These are phyloP conservation scores for Pseudozyma tsukubaensis DNA, from an alignment of 1,284 basidiomycete species.

Conservation along the genomic window DNA sequence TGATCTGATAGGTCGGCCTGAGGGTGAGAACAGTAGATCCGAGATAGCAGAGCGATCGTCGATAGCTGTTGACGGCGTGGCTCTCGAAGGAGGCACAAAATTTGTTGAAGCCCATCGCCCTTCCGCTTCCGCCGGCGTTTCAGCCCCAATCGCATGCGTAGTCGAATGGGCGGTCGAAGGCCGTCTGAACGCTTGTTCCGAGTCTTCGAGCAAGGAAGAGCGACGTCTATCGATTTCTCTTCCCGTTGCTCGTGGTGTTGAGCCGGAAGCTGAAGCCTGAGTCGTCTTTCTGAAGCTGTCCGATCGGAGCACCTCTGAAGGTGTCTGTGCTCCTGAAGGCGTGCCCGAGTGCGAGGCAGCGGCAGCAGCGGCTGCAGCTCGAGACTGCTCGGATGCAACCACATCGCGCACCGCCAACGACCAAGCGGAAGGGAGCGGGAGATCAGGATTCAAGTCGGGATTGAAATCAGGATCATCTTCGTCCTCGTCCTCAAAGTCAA, in stretches of 20 bases:
- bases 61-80: not conserved
- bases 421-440: constrained; percentile 56
- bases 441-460: constrained; percentile 46
- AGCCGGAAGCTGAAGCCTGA: not conserved
- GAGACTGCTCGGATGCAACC: constrained; percentile 42
- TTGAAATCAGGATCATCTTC: constrained; percentile 60
- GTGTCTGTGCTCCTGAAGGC: constrained; percentile 36
- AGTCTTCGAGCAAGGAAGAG: constrained; percentile 2
- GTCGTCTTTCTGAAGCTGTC: constrained; percentile 4
- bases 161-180: not conserved
- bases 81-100: too few species aligned
- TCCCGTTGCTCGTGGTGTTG: not conserved
- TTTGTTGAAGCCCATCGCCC: too few species aligned
- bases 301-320: constrained; percentile 11
- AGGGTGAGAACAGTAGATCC: constrained; percentile 19
- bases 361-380: constrained; percentile 41
- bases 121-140: too few species aligned
- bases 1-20: constrained; percentile 28
- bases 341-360: constrained; percentile 40
- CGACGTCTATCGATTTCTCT: constrained; percentile 9
- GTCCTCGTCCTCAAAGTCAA: constrained; percentile 59
- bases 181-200: constrained; percentile 1
- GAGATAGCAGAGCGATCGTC: not conserved
- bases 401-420: constrained; percentile 56
- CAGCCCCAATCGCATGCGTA: not conserved